Conservation (phyloP, 1,139 yeast genomes). For the Debaryomyces nepalensis region DNA sequence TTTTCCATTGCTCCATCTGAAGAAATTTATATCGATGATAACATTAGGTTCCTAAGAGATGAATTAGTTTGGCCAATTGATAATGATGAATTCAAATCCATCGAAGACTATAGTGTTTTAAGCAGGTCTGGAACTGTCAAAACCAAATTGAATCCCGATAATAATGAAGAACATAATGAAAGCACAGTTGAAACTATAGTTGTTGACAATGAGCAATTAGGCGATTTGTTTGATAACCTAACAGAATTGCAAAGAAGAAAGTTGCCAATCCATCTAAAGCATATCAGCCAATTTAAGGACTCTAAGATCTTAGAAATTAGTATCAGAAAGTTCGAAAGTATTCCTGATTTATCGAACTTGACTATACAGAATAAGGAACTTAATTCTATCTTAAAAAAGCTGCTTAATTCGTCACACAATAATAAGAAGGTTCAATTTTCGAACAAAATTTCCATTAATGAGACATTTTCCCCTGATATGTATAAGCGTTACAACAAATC, state of each 20-base stretch:
- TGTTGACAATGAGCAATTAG: slow-evolving; percentile 37
- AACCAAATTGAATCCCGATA: slow-evolving; percentile 7
- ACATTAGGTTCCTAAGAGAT: slow-evolving; percentile 35
- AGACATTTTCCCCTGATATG: slow-evolving; percentile 52
- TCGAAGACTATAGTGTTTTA: slow-evolving; percentile 8
- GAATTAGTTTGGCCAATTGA: slow-evolving; percentile 40
- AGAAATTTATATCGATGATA: slow-evolving; percentile 40
- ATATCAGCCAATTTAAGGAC: slow-evolving; percentile 46
- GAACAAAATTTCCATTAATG: slow-evolving; percentile 48
- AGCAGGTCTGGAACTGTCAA: slow-evolving; percentile 9
- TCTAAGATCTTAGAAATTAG: slow-evolving; percentile 38
- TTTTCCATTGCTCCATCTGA: slow-evolving; percentile 20
- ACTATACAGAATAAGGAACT: slow-evolving; percentile 5
- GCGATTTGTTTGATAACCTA: slow-evolving; percentile 32
- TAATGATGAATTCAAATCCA: slow-evolving; percentile 19
- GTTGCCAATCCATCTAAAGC: slow-evolving; percentile 44
- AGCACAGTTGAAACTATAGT: slow-evolving; percentile 22
- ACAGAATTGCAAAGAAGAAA: slow-evolving; percentile 34
- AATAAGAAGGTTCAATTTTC: slow-evolving; percentile 46
- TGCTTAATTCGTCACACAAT: slow-evolving; percentile 11
- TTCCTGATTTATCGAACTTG: slow-evolving; percentile 14
- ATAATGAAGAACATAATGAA: slow-evolving; percentile 4
- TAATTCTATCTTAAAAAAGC: slow-evolving; percentile 8
- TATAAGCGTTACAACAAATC: slow-evolving; percentile 58
- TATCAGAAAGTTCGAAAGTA: slow-evolving; percentile 38